These are phyloP conservation scores for Amanita pseudoporphyria DNA, from an alignment of 768 basidiomycete species.

Conservation along the genomic window DNA sequence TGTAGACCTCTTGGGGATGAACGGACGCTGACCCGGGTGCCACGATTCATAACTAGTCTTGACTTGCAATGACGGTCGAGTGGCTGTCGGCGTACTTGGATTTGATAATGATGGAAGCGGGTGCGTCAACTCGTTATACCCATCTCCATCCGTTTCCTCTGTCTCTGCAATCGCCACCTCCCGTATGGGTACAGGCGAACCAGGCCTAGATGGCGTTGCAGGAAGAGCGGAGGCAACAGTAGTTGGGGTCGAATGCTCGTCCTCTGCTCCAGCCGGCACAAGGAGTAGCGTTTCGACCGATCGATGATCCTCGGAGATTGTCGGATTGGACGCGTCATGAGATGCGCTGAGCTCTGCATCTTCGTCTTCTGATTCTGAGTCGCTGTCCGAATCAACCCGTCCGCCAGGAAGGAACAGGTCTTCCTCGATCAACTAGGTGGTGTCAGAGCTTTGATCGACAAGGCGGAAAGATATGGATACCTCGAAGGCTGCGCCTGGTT, in stretches of 20 bases:
- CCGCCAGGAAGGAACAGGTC: conserved; percentile 66
- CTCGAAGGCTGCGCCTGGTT: conserved; percentile 65
- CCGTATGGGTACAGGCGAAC: conserved; percentile 14
- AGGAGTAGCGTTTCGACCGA: background rate
- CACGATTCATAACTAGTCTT: conserved; percentile 7
- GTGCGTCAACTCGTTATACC: background rate
- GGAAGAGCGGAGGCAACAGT: conserved; percentile 12
- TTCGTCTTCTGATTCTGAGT: conserved; percentile 18
- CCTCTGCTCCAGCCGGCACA: background rate
- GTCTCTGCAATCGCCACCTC: conserved; percentile 13
- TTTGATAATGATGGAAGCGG: background rate
- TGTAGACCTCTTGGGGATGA: background rate
- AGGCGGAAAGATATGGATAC: conserved; percentile 19
- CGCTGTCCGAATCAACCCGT: conserved; percentile 24
- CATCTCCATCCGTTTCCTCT: conserved; percentile 12
- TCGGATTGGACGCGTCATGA: too few species aligned
- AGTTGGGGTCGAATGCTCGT: conserved; percentile 8
- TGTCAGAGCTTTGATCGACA: background rate
- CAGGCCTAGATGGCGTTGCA: conserved; percentile 16
- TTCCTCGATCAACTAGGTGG: conserved; percentile 55
- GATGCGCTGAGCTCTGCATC: conserved; percentile 11
- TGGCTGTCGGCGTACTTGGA: background rate
- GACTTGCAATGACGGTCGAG: conserved; percentile 9
- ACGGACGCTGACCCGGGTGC: background rate
- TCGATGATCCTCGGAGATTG: background rate